Percentiles rank a stretch among this genome's conserved stretches.
phyloP scores from a whole-genome alignment of 495 filamentous ascomycete species.

The Collariella sp. region DNA sequence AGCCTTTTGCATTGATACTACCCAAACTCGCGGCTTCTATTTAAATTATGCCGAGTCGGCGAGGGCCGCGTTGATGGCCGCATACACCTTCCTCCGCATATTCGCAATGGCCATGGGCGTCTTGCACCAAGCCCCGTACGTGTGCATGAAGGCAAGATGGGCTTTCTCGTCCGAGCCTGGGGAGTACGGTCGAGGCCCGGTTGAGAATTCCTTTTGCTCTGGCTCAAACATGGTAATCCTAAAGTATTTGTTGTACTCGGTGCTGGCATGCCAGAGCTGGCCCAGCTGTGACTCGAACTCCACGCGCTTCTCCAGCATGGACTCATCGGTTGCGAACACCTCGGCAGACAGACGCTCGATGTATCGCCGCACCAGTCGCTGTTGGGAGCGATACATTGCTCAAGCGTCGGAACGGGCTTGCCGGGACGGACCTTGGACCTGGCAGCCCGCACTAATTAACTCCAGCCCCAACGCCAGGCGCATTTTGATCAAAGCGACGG shows the following conservation, averaged over 20 bases:
- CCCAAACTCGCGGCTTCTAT: too few species aligned
- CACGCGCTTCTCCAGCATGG: not conserved
- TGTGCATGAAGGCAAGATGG: constrained; percentile 5
- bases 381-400: not conserved
- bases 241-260: constrained; percentile 4
- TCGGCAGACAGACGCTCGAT: constrained; percentile 3
- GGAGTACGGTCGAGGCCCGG: not conserved
- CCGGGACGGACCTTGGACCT: not conserved
- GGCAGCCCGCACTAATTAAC: not conserved
- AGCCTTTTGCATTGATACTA: too few species aligned
- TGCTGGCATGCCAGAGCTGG: not conserved
- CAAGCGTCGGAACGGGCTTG: not conserved
- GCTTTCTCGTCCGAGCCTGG: constrained; percentile 8
- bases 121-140: constrained; percentile 12
- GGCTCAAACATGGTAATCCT: constrained; percentile 7
- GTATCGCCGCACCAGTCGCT: constrained; percentile 1
- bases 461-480: constrained; percentile 6
- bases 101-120: not conserved
- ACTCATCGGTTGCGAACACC: not conserved
- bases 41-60: too few species aligned
- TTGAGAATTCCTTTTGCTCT: not conserved
- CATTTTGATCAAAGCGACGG: constrained; percentile 13
- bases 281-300: not conserved
- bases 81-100: not conserved
- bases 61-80: not conserved